Evolutionary conservation across 768 basidiomycete genomes (phyloP), one percentile per base, ranked within the genome.

Genomic region (Termitomyces sp.): DNA sequence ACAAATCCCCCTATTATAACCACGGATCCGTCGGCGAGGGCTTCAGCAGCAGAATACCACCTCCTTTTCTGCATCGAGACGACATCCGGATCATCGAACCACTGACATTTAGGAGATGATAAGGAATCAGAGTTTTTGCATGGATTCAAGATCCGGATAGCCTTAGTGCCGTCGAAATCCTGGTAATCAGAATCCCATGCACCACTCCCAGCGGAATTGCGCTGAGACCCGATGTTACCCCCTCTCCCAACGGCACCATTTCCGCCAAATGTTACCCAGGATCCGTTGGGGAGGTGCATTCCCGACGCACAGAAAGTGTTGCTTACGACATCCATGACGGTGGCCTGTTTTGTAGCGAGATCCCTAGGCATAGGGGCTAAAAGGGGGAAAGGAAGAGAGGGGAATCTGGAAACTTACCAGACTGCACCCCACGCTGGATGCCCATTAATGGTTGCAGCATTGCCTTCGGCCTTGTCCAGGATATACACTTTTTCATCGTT

Each of bases 391-490:
- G 24, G 12, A 41, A 56, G 34, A 56, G 34, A 39, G 5, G 16
- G 34, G 4, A 14, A 36, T 44, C 29, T 52, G 32, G 41, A 26
- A 27, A 59, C 71, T 42, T 29, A 86, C 86, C 85, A 91, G 18
- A 85, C 83, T 0, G 87, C 69, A 24, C 82, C 90, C 83, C 87
- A 89, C 0, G 87, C 87, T 10, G 91, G 77, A 72, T 91, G 90
- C 0, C 81, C 83, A 59, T 80, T 76, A 59, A 92, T 77, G 62
- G 77, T 72, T 6, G 80, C 80, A 3, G 78, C 76, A 67, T 94
- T 94, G 39, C 82, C 83, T 67, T 94, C 90, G 1, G 86, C 84
- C 75, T 97, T 97, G 77, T 97, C 93, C 20, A 94, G 74, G 22
- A 94, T 88, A 70, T 94, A 95, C 32, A 95, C 87, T 67, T 85